Evolutionary conservation across 805 yeast genomes (phyloP).

Genomic region (Tetrapisispora namnaoensis): DNA sequence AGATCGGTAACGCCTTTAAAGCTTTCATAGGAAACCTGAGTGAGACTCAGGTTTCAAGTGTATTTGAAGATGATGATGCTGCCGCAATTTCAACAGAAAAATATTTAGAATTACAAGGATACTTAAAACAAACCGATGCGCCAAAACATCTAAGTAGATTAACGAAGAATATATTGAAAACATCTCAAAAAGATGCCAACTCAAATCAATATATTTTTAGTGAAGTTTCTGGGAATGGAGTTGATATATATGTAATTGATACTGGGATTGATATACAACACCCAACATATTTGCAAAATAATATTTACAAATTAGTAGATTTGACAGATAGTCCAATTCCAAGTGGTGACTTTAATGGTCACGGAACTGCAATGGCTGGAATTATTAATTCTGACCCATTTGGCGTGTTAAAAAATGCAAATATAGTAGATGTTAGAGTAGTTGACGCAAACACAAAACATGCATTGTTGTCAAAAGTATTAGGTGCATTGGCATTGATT

Average conservation of each 20-base stretch:
- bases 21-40: conserved; percentile 33
- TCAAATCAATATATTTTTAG: conserved; percentile 41
- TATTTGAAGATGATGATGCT: conserved; percentile 30
- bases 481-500: conserved; percentile 58
- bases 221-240: conserved; percentile 43
- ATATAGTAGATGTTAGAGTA: conserved; percentile 65
- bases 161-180: conserved; percentile 36
- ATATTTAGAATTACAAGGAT: conserved; percentile 28
- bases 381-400: conserved; percentile 65
- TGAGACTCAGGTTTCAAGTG: conserved; percentile 20
- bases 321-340: conserved; percentile 37
- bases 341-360: conserved; percentile 64
- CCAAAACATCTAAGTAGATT: conserved; percentile 63
- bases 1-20: conserved; percentile 26
- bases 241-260: conserved; percentile 71
- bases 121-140: conserved; percentile 34
- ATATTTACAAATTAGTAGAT: conserved; percentile 37
- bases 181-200: conserved; percentile 13
- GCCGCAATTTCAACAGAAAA: conserved; percentile 32
- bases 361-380: conserved; percentile 93
- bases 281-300: conserved; percentile 54
- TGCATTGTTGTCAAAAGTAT: conserved; percentile 58
- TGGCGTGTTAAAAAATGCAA: conserved; percentile 72
- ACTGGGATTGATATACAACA: conserved; percentile 64
- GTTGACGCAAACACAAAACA: conserved; percentile 50